Conservation (phyloP, 2,329 filamentous ascomycete genomes). For the Epichloe amarillans region DNA sequence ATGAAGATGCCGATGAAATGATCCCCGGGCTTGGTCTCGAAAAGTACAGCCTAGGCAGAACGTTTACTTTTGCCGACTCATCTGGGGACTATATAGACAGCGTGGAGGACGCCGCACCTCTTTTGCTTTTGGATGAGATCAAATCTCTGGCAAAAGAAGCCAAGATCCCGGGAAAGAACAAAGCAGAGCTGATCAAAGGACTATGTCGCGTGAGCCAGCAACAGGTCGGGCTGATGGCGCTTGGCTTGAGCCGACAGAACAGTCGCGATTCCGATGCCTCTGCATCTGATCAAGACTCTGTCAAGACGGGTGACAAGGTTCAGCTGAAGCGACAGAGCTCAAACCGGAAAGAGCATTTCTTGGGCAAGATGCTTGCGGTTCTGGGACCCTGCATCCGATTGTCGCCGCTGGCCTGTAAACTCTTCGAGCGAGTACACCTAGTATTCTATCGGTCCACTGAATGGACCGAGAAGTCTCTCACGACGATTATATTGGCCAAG, state of each 20-base stretch:
- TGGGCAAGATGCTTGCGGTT: constrained; percentile 61
- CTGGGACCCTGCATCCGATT: constrained; percentile 78
- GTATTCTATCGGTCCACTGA: constrained; percentile 94
- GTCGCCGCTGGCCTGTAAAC: constrained; percentile 54
- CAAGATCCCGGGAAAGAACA: constrained; percentile 79
- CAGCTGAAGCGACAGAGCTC: constrained; percentile 21
- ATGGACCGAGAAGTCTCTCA: constrained; percentile 95
- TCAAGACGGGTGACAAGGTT: constrained; percentile 5
- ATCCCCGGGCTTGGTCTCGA: constrained; percentile 24
- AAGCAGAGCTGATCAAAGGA: constrained; percentile 63
- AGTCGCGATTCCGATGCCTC: constrained; percentile 42
- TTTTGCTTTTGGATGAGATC: constrained; percentile 78
- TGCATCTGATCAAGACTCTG: constrained; percentile 24
- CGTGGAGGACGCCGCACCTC: constrained; percentile 68
- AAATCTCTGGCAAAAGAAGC: constrained; percentile 74
- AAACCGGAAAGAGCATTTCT: constrained; percentile 62
- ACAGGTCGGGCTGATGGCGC: constrained; percentile 62
- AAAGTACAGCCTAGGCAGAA: constrained; percentile 32
- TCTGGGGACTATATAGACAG: constrained; percentile 61
- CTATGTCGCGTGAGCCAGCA: constrained; percentile 60
- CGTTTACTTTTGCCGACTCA: constrained; percentile 68
- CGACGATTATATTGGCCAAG: constrained; percentile 84
- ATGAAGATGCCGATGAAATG: constrained; percentile 7
- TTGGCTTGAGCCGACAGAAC: constrained; percentile 51
- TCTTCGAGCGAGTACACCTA: constrained; percentile 89